Evolutionary conservation across 352 stramenopile species (phyloP).

Genomic region (Phytophthora litchii): DNA sequence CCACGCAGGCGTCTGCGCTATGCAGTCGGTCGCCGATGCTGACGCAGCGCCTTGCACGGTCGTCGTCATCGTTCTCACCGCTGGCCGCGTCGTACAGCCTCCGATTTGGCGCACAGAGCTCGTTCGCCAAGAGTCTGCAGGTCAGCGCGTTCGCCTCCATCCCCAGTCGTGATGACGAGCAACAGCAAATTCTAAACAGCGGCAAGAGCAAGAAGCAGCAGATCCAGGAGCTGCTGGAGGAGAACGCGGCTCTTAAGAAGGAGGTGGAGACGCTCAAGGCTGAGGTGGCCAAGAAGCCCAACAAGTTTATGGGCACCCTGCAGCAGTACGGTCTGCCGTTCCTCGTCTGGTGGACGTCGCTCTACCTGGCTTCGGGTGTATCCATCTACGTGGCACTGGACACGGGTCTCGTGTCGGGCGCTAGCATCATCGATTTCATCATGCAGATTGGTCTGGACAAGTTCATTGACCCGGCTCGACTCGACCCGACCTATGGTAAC

Average conservation of each 20-base stretch:
- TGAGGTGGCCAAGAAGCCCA: conserved; percentile 64
- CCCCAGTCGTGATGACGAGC: conserved; percentile 32
- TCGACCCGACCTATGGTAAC: conserved; percentile 90
- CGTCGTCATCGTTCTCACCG: conserved; percentile 24
- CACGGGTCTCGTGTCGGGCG: conserved; percentile 65
- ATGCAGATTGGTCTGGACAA: conserved; percentile 81
- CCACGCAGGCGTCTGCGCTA: conserved; percentile 17
- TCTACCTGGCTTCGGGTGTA: conserved; percentile 77
- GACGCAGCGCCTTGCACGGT: conserved; percentile 21
- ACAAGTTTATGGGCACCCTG: conserved; percentile 78
- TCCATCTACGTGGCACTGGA: conserved; percentile 83
- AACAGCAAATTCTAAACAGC: conserved; percentile 32
- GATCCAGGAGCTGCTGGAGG: conserved; percentile 72
- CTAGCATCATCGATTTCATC: conserved; percentile 86
- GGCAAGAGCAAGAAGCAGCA: conserved; percentile 52
- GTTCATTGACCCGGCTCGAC: conserved; percentile 68
- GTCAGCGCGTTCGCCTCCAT: conserved; percentile 61
- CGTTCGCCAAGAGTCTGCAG: conserved; percentile 42
- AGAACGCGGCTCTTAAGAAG: conserved; percentile 80
- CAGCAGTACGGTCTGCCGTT: conserved; percentile 89
- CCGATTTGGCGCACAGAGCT: conserved; percentile 19
- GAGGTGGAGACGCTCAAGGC: conserved; percentile 62
- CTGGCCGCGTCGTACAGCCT: conserved; percentile 18
- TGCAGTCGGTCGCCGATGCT: conserved; percentile 23
- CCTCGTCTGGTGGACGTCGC: conserved; percentile 79